A percentile compares a stretch with the other conserved stretches of the same genome.
phyloP scores from a whole-genome alignment of 139 green algal species.

The Chlorella sp. region DNA sequence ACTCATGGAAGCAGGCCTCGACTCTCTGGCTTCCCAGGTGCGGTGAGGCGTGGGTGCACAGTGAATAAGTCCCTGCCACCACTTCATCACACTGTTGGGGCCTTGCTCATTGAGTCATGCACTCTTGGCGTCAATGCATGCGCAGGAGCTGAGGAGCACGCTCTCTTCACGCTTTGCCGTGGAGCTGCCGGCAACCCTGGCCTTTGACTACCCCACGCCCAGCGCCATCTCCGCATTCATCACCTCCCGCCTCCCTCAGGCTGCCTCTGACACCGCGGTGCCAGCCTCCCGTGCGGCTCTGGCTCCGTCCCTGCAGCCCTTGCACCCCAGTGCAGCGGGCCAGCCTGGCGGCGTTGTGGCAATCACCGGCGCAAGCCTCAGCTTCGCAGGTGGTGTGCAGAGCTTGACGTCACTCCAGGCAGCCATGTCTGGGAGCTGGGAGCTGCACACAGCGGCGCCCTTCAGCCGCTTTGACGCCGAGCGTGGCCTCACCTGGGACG shows the following conservation, averaged over 20 bases:
- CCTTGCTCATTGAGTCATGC: background rate
- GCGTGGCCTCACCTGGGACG: background rate
- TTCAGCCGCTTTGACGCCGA: constrained; percentile 60
- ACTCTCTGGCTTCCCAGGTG: constrained; percentile 61
- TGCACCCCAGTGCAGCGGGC: background rate
- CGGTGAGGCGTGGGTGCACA: background rate
- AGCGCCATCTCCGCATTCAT: constrained; percentile 8
- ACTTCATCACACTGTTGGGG: background rate
- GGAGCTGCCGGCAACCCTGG: constrained; percentile 68
- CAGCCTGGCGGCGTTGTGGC: constrained; percentile 7
- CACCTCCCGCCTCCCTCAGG: background rate
- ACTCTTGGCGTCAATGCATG: background rate
- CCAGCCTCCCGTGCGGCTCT: too few relatives aligned
- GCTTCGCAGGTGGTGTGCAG: constrained; percentile 32
- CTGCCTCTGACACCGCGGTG: too few relatives aligned
- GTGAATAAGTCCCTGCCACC: background rate
- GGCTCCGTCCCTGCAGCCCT: background rate
- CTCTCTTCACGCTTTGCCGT: constrained; percentile 47
- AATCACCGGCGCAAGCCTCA: constrained; percentile 30
- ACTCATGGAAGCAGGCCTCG: constrained; percentile 68
- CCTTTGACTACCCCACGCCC: constrained; percentile 74
- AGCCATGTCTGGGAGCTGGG: constrained; percentile 15
- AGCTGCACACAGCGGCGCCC: constrained; percentile 60
- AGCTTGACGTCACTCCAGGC: constrained; percentile 25
- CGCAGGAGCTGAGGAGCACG: constrained; percentile 64